Percentiles rank a stretch among this genome's conserved stretches.
These are phyloP conservation scores for Urtica urens DNA, from an alignment of 306 rosid species.

Conservation along the genomic window DNA sequence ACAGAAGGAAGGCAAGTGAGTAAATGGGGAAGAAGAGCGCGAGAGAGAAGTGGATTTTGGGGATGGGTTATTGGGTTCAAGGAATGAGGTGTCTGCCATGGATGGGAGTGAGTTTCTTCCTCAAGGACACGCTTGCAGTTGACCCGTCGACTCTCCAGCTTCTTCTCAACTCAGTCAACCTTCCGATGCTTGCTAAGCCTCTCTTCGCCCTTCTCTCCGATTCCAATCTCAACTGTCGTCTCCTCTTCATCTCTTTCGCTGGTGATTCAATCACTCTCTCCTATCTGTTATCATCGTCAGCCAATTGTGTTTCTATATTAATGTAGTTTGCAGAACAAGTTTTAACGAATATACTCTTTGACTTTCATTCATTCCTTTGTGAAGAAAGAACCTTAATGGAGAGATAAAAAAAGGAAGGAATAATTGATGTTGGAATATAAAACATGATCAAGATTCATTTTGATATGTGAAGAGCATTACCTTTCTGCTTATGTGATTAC, in stretches of 20 bases:
- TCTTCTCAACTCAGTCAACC: slow-evolving; percentile 72
- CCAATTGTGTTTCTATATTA: background rate
- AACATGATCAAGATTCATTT: too few species aligned
- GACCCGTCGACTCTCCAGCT: slow-evolving; percentile 72
- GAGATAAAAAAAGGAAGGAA: too few species aligned
- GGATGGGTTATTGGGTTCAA: slow-evolving; percentile 76
- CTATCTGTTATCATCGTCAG: background rate
- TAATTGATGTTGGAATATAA: too few species aligned
- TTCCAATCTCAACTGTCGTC: slow-evolving; percentile 54
- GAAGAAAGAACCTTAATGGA: too few species aligned
- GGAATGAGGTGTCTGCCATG: slow-evolving; percentile 87
- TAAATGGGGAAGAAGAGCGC: background rate
- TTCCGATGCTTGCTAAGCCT: slow-evolving; percentile 93
- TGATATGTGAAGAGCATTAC: too few species aligned
- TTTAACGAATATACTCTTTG: too few species aligned
- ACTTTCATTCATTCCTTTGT: too few species aligned
- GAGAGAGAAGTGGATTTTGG: slow-evolving; percentile 36
- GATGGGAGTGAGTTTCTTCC: slow-evolving; percentile 75
- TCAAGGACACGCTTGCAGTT: slow-evolving; percentile 68
- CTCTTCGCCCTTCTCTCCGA: slow-evolving; percentile 72
- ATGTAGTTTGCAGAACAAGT: background rate
- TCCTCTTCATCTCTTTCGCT: slow-evolving; percentile 83
- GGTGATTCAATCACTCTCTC: slow-evolving; percentile 31
- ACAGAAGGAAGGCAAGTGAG: background rate
- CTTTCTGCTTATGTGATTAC: too few species aligned